Evolutionary conservation across 2,329 filamentous ascomycete species (phyloP), one percentile per base, ranked within the genome.

Genomic region (Cadophora sp.): DNA sequence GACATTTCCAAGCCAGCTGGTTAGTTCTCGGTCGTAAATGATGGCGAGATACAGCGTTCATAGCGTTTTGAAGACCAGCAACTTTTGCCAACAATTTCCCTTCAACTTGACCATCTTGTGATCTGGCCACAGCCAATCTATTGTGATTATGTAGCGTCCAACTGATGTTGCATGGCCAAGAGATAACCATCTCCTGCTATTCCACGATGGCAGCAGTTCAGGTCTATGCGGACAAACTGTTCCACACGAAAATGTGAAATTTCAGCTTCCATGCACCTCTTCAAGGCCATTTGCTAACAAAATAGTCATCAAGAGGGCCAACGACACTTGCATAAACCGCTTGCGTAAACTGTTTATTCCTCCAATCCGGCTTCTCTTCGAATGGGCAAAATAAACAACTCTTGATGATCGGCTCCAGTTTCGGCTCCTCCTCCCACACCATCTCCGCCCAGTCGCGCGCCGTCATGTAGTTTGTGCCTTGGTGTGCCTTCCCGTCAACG

Each of bases 301-400:
- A 62, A 39, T 51, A 62, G 14, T 62, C 59, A 41, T 73, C 72
- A 55, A 73, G 63, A 7, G 70, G 71, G 18, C 66, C 65, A 5
- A 74, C 70, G 24, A 75, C 65, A 33, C 58, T 68, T 2, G 55
- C 43, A 68, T 75, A 74, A 6, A 74, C 71, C n/a, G 66, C 70
- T 27, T 73, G 68, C 2, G 63, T 68, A 30, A 75, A 75, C 11
- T 45, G 68, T 30, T 53, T 68, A 47, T 68, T 65, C 7, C 63
- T 63, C 72, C 70, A 75, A 48, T 73, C 67, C 3, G 72, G 59
- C 36, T 71, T 73, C 22, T 66, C 69, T 11, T 73, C 66, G 4
- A 73, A 72, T 3, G 63, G 55, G 39, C 66, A 72, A n/a, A 64
- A 67, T 14, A 73, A 58, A 33, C 69, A 75, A 24, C 65, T 68